phyloP scores from a whole-genome alignment of 306 rosid species.

The Quercus glauca region DNA sequence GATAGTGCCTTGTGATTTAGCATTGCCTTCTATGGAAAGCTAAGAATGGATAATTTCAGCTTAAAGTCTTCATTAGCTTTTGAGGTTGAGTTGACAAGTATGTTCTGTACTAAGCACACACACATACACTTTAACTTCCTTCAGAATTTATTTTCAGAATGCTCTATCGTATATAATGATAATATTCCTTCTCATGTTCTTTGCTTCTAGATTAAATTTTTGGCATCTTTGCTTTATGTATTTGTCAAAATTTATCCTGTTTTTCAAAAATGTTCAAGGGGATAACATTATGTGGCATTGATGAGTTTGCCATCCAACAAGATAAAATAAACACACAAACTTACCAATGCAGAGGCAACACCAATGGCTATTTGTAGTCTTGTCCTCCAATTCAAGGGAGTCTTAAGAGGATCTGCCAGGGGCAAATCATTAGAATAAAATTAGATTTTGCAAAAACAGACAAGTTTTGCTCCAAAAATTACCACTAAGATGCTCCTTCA shows the following conservation, averaged over 20 bases:
- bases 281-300: constrained; percentile 2
- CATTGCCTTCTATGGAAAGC: neutral
- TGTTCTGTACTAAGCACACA: neutral
- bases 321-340: constrained; percentile 9
- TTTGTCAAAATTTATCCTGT: neutral
- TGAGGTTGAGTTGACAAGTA: neutral
- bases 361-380: constrained; percentile 76
- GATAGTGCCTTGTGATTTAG: neutral
- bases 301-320: constrained; percentile 3
- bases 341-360: constrained; percentile 85
- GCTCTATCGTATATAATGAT: neutral
- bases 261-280: neutral
- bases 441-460: constrained; percentile 13
- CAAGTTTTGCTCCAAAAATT: constrained; percentile 19
- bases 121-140: no score
- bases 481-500: constrained; percentile 91
- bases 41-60: neutral
- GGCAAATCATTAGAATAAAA: constrained; percentile 25
- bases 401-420: constrained; percentile 75
- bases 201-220: neutral
- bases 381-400: constrained; percentile 87
- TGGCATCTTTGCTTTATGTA: neutral
- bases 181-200: neutral
- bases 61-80: neutral
- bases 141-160: neutral